Base-by-base conservation (phyloP, 345 rosid genomes). In the Euphorbia pulcherrima region DNA sequence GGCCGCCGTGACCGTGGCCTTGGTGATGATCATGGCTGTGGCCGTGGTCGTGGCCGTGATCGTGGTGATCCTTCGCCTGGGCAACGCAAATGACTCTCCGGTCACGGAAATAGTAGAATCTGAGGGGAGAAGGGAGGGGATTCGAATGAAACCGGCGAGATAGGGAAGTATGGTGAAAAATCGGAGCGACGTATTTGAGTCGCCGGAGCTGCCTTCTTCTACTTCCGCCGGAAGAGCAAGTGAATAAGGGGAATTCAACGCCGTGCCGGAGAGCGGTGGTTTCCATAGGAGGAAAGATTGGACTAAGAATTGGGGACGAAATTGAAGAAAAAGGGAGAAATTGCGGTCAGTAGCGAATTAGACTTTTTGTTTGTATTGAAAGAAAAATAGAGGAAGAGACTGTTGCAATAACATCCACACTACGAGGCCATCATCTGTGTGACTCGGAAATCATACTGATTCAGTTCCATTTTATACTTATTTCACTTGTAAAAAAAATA, bases 231-330 rank as follows among this genome's bases (percentile, higher is more conserved):
- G 23, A 29, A 72, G 85, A 75, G 55, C 62, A 77, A 62, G 60
- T 26, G 14, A 73, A 76, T 6, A 68, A 77, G 23, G 86, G 82
- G 74, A 87, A 74, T 62, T 65, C 75, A 47, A 81, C 64, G 1
- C 84, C 50, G 68, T 68, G 81, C 65, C 69, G 76, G 58, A 84
- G 70, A 10, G 74, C 5, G 4, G 71, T 58, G 56, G 86, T 60
- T 76, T 89, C 92, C 96, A 87, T 89, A 62, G 55, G 11, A 12
- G 50, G 50, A 33, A 33, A 33, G 37, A 33, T 33, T 9, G 50
- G 13, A 7, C 20, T 3, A 2, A 26, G 37, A 29, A 8, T 37
- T 1, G 50, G 17, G 18, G 9, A 58, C 37, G 10, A 58, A 30
- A 17, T n/a, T 0, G 40, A 18, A 17, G 39, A n/a, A 11, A 24